phyloP scores from a whole-genome alignment of 345 rosid genomes.

The Garcia nutans region DNA sequence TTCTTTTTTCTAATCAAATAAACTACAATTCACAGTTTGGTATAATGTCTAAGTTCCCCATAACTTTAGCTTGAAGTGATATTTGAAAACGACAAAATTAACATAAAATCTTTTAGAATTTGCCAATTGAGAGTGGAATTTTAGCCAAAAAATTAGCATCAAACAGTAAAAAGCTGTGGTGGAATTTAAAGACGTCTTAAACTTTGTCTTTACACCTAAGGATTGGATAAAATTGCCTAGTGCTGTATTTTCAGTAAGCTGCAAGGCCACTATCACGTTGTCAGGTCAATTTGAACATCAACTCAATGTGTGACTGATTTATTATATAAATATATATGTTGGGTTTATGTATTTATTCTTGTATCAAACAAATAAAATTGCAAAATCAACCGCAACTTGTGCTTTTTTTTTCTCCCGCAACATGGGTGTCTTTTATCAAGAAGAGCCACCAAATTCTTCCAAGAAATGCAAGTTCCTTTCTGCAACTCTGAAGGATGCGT shows the following conservation, averaged over 20 bases:
- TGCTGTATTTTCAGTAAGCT: slow-evolving; percentile 35
- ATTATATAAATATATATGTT: background rate
- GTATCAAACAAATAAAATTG: slow-evolving; percentile 7
- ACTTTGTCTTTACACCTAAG: slow-evolving; percentile 71
- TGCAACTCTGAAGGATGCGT: slow-evolving; percentile 48
- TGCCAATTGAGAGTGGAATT: background rate
- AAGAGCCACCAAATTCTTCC: slow-evolving; percentile 37
- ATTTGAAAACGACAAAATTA: slow-evolving; percentile 2
- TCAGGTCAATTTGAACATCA: slow-evolving; percentile 33
- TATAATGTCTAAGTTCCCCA: slow-evolving; percentile 35
- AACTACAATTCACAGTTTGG: slow-evolving; percentile 32
- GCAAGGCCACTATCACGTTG: slow-evolving; percentile 40
- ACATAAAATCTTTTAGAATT: background rate
- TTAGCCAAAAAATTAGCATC: background rate
- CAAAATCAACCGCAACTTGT: background rate
- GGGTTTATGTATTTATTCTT: slow-evolving; percentile 6
- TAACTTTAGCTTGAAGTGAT: slow-evolving; percentile 35
- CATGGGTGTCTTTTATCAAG: slow-evolving; percentile 61
- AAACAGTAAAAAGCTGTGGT: background rate
- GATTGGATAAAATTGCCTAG: slow-evolving; percentile 10
- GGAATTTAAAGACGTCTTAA: slow-evolving; percentile 14
- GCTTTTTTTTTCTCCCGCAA: slow-evolving; percentile 5
- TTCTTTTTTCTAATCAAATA: background rate
- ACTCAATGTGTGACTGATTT: slow-evolving; percentile 14
- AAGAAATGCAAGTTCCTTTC: slow-evolving; percentile 51